A percentile compares a stretch with the other conserved stretches of the same genome.
Evolutionary conservation across 345 rosid species (phyloP).

Genomic region (Moricandia moricandioides): DNA sequence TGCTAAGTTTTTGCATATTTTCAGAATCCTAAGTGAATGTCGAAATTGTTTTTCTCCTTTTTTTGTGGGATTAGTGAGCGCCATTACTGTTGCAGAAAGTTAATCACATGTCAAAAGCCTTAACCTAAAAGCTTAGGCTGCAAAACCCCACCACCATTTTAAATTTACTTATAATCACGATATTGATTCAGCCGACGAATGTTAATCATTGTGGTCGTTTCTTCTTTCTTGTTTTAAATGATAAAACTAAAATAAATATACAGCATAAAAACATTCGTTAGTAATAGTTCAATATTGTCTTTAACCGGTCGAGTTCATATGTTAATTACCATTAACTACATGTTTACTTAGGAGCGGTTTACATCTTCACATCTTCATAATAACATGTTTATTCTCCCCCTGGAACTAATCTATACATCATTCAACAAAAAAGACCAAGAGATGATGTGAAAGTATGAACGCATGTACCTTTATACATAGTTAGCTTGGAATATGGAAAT

Average conservation of each 20-base stretch:
- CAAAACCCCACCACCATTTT: constrained; percentile 31
- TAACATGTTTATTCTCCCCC: not conserved
- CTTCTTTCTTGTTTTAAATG: constrained; percentile 20
- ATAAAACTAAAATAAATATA: constrained; percentile 14
- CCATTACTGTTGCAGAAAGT: constrained; percentile 25
- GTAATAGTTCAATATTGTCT: not conserved
- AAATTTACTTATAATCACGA: not conserved
- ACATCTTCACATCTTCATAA: not conserved
- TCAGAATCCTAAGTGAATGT: constrained; percentile 23
- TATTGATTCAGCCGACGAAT: constrained; percentile 29
- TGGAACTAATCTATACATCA: not conserved
- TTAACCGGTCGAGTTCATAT: not conserved
- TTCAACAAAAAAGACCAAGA: not conserved
- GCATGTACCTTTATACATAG: not conserved
- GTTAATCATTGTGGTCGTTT: constrained; percentile 33
- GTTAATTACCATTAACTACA: not conserved
- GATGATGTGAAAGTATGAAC: constrained; percentile 7
- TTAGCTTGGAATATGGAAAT: not conserved
- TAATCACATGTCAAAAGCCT: constrained; percentile 34
- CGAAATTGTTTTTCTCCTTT: constrained; percentile 12
- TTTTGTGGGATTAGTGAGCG: constrained; percentile 19
- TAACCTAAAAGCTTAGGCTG: constrained; percentile 35
- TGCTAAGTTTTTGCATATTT: not conserved
- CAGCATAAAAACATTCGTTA: not conserved
- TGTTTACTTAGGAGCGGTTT: constrained; percentile 1